A percentile compares a stretch with the other conserved stretches of the same genome.
phyloP scores from a whole-genome alignment of 1,139 yeast species.

The Schwanniomyces etchellsii region DNA sequence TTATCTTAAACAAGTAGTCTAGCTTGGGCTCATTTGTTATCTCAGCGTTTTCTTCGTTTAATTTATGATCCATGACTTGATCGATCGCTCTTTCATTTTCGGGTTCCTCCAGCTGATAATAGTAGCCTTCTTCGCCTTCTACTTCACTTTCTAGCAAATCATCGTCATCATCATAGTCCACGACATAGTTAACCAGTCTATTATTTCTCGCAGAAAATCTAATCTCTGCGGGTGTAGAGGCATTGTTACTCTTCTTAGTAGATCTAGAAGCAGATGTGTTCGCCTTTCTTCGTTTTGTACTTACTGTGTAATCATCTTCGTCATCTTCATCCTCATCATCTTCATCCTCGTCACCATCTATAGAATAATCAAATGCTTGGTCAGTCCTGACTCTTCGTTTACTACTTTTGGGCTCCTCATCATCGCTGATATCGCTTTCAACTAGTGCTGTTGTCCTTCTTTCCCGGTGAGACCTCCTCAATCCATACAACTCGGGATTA shows the following conservation, averaged over 20 bases:
- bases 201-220: conserved; percentile 77
- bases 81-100: conserved; percentile 38
- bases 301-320: conserved; percentile 23
- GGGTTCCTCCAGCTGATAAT: conserved; percentile 31
- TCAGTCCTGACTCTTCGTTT: conserved; percentile 8
- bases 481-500: conserved; percentile 88
- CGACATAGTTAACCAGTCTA: conserved; percentile 66
- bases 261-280: conserved; percentile 9
- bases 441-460: conserved; percentile 35
- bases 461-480: conserved; percentile 80
- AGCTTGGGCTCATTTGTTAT: conserved; percentile 50
- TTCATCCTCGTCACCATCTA: conserved; percentile 23
- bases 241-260: conserved; percentile 10
- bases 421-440: conserved; percentile 40
- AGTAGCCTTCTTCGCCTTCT: conserved; percentile 31
- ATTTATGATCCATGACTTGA: conserved; percentile 49
- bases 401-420: conserved; percentile 14
- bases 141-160: conserved; percentile 48
- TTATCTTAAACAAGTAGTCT: conserved; percentile 62
- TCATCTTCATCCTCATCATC: conserved; percentile 26
- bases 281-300: conserved; percentile 12
- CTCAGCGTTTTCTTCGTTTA: conserved; percentile 30
- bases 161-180: conserved; percentile 66
- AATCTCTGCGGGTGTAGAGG: conserved; percentile 35
- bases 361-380: conserved; percentile 22